Evolutionary conservation across 148 eudicot species (phyloP).

Genomic region (Nepenthes mirabilis): DNA sequence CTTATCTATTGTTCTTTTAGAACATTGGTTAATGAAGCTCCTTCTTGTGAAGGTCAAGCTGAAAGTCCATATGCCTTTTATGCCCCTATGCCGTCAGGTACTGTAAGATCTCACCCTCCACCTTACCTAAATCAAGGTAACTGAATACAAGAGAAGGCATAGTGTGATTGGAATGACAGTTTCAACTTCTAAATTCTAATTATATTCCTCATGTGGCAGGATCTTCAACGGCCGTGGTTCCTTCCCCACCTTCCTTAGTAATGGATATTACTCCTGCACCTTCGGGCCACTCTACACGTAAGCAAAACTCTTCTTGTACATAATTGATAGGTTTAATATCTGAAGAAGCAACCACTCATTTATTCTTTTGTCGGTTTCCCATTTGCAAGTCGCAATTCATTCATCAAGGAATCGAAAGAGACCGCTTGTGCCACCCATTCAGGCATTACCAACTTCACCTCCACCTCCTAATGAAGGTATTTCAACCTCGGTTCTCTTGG

Average conservation of each 20-base stretch:
- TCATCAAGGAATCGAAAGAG: conserved; percentile 32
- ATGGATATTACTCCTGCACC: conserved; percentile 13
- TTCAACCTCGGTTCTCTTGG: conserved; percentile 4
- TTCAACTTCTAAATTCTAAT: not conserved
- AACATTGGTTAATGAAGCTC: not conserved
- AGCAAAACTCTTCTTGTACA: conserved; percentile 10
- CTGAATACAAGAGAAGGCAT: not conserved
- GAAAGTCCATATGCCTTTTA: conserved; percentile 8
- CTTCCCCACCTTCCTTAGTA: conserved; percentile 19
- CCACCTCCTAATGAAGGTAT: conserved; percentile 83
- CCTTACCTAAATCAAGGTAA: conserved; percentile 4
- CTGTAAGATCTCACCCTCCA: conserved; percentile 4
- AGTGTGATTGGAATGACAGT: not conserved
- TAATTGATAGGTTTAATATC: not conserved
- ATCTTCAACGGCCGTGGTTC: conserved; percentile 12
- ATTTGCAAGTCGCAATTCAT: conserved; percentile 43
- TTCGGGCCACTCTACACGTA: conserved; percentile 17
- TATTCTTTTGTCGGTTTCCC: conserved; percentile 7
- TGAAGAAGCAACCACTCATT: conserved; percentile 10
- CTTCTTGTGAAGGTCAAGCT: conserved; percentile 8
- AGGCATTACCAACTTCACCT: conserved; percentile 71
- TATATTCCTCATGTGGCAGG: conserved; percentile 11
- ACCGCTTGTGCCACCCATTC: conserved; percentile 36
- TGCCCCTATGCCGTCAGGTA: conserved; percentile 5
- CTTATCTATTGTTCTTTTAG: not conserved